These are phyloP conservation scores for Seiridium unicorne DNA, from an alignment of 2,329 filamentous ascomycete species.

Conservation along the genomic window DNA sequence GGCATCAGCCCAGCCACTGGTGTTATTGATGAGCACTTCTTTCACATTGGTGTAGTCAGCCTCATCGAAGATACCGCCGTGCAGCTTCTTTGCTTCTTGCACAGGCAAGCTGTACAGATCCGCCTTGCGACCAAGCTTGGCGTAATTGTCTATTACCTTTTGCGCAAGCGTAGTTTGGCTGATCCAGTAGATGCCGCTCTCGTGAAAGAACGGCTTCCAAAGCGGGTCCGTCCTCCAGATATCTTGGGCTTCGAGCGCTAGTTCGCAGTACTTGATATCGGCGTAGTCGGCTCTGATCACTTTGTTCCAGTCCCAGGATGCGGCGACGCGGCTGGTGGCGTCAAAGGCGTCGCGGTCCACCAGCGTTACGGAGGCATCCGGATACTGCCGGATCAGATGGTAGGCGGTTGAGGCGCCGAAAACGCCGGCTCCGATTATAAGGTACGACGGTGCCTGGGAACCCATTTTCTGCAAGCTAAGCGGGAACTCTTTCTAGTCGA, in stretches of 20 bases:
- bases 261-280: constrained; percentile 59
- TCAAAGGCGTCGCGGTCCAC: constrained; percentile 56
- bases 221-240: constrained; percentile 45
- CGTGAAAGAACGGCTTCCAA: constrained; percentile 45
- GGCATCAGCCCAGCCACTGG: constrained; percentile 64
- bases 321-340: constrained; percentile 50
- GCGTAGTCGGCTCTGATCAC: constrained; percentile 69
- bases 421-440: constrained; percentile 65
- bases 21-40: constrained; percentile 59
- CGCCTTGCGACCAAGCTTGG: constrained; percentile 35
- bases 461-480: background rate
- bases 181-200: constrained; percentile 53
- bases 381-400: constrained; percentile 52
- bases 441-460: constrained; percentile 32
- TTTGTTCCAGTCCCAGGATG: constrained; percentile 74
- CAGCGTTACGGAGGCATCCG: constrained; percentile 50
- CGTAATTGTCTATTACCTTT: constrained; percentile 53
- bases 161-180: constrained; percentile 48
- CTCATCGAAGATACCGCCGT: constrained; percentile 57
- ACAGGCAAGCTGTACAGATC: constrained; percentile 43
- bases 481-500: no score
- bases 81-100: constrained; percentile 46
- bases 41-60: constrained; percentile 59
- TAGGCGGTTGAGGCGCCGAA: constrained; percentile 66
- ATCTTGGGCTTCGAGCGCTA: constrained; percentile 67